These are phyloP conservation scores for Parietaria judaica DNA, from an alignment of 306 rosid species.

Conservation along the genomic window DNA sequence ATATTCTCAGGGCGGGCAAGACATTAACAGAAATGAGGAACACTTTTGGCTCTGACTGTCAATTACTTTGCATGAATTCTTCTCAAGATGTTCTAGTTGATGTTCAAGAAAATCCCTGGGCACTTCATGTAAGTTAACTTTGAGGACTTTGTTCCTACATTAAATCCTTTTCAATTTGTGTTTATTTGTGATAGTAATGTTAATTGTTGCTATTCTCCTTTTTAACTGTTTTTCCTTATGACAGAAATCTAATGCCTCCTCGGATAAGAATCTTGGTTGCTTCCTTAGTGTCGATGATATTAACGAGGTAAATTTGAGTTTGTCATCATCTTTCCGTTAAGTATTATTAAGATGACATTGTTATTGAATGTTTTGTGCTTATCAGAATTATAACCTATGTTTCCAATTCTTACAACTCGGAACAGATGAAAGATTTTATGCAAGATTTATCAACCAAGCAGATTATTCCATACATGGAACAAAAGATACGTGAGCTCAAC, in stretches of 20 bases:
- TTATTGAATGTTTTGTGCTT: constrained; percentile 11
- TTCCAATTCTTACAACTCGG: constrained; percentile 30
- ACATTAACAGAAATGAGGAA: constrained; percentile 69
- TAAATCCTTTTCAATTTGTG: background rate
- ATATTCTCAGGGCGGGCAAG: constrained; percentile 63
- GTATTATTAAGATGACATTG: constrained; percentile 10
- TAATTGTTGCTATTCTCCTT: constrained; percentile 1
- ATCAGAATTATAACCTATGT: constrained; percentile 28
- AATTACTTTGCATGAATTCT: constrained; percentile 74
- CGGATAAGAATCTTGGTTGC: constrained; percentile 50
- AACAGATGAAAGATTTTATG: constrained; percentile 78
- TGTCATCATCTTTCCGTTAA: constrained; percentile 14
- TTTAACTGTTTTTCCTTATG: constrained; percentile 31
- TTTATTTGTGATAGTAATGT: background rate
- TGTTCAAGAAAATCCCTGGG: constrained; percentile 77
- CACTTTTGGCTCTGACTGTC: constrained; percentile 75
- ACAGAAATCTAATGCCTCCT: constrained; percentile 58
- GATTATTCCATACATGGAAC: constrained; percentile 94
- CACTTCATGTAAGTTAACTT: constrained; percentile 53
- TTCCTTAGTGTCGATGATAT: constrained; percentile 67
- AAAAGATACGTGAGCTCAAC: constrained; percentile 77
- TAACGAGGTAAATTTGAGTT: constrained; percentile 45
- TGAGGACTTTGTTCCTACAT: constrained; percentile 6
- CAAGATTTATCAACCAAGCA: constrained; percentile 80
- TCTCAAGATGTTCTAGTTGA: constrained; percentile 47